Evolutionary conservation across 257 asterid genomes (phyloP).

Genomic region (Sherardia arvensis): DNA sequence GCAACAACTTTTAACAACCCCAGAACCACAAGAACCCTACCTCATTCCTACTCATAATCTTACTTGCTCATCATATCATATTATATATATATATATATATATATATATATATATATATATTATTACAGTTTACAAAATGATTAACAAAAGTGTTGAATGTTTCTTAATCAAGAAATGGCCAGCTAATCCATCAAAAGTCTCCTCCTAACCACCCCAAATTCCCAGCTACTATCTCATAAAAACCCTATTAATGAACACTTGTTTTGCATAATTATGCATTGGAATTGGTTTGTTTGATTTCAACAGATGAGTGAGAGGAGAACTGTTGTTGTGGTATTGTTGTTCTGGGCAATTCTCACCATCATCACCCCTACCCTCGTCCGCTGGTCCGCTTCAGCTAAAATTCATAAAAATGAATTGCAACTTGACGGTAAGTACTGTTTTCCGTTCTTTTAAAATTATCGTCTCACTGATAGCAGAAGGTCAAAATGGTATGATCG

Average conservation of each 20-base stretch:
- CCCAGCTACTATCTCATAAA: constrained; percentile 19
- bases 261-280: constrained; percentile 2
- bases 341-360: constrained; percentile 70
- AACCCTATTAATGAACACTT: background rate
- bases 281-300: background rate
- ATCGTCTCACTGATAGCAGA: background rate
- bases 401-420: constrained; percentile 10
- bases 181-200: constrained; percentile 36
- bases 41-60: constrained; percentile 1
- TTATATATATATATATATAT: too few relatives aligned
- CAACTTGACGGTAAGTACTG: constrained; percentile 23
- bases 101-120: too few relatives aligned
- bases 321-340: constrained; percentile 44
- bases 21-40: constrained; percentile 14
- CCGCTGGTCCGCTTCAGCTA: constrained; percentile 59
- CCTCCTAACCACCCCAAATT: constrained; percentile 11
- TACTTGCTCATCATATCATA: background rate
- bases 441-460: too few relatives aligned
- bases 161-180: constrained; percentile 36
- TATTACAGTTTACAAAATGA: background rate
- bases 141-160: constrained; percentile 1
- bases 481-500: background rate
- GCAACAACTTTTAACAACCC: constrained; percentile 61
- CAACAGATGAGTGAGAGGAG: constrained; percentile 65
- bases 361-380: constrained; percentile 60